phyloP scores from a whole-genome alignment of 1,284 basidiomycete species.

The Paramarasmius palmivorus region DNA sequence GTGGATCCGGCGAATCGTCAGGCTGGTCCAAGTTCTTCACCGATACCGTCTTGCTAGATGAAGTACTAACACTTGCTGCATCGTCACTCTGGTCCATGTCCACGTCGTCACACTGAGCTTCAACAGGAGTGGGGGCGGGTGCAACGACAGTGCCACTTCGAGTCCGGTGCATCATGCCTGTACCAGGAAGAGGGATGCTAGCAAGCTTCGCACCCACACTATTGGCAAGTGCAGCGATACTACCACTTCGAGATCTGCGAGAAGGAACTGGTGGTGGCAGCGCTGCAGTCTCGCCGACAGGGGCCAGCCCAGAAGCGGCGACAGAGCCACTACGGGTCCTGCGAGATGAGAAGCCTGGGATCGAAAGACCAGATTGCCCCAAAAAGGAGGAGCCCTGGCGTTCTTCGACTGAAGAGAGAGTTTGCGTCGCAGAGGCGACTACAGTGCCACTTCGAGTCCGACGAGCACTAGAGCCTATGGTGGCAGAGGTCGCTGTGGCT shows the following conservation, averaged over 20 bases:
- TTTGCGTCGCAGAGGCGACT: not conserved
- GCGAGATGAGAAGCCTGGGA: too few species aligned
- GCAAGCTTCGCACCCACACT: constrained; percentile 1
- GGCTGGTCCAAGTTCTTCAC: too few species aligned
- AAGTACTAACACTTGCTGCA: too few species aligned
- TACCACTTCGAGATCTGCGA: constrained; percentile 11
- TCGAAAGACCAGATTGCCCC: too few species aligned
- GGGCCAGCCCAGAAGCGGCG: not conserved
- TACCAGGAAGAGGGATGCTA: not conserved
- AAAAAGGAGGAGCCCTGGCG: not conserved
- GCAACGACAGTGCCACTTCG: constrained; percentile 10
- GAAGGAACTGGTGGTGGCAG: constrained; percentile 16
- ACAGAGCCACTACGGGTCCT: not conserved
- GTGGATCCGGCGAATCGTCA: too few species aligned
- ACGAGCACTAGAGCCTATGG: not conserved
- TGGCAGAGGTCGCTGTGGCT: not conserved
- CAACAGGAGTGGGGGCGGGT: too few species aligned
- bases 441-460: constrained; percentile 12
- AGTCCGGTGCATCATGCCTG: constrained; percentile 7
- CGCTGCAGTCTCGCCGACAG: not conserved
- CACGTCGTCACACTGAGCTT: too few species aligned
- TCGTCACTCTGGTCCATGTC: too few species aligned
- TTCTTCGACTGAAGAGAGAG: constrained; percentile 7
- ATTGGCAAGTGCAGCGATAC: constrained; percentile 9
- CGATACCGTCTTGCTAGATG: too few species aligned